Evolutionary conservation across 345 rosid species (phyloP), one percentile per base, ranked within the genome.

Genomic region (Bruguiera parviflora): DNA sequence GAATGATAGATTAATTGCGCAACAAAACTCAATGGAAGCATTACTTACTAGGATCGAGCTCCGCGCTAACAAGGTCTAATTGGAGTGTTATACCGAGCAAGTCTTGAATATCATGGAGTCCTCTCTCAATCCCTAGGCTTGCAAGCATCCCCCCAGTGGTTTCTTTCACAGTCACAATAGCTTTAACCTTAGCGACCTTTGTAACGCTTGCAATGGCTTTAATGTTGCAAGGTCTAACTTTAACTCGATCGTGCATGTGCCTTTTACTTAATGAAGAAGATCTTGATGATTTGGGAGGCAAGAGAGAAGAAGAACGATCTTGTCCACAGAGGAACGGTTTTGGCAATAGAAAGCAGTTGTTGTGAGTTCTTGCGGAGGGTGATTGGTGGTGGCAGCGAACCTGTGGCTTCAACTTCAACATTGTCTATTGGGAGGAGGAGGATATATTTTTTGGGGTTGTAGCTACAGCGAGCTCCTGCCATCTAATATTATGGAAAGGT

Each of bases 1-100:
- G 6, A 29, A 2, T 5, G 35, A 53, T 13, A 5, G 6, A 35
- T 35, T 35, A 47, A 59, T 39, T 9, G 6, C 4, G 53, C 35
- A 18, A 49, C 8, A 6, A 11, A 35, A 28, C 46, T 13, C 32
- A 35, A 49, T 13, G 20, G 4, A 16, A 53, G 3, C 0, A 37
- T 0, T 27, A 77, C 88, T 78, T 82, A 86, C 91, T 65, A 5
- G 77, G 78, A 65, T 89, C 89, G 18, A 86, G 82, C 35, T 84
- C 77, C 2, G 80, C 39, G 57, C 91, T 89, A 61, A 84, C 86
- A 47, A 89, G 87, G 84, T 86, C 89, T 64, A 89, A 60, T 11
- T 72, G 72, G n/a, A 86, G 73, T 0, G 88, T 73, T 74, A 75
- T 80, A 0, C 91, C 91, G 19, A 86, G 59, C 67, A 82, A 47